Percentiles rank a stretch among this genome's conserved stretches.
These are phyloP conservation scores for Xylariaceae sp. DNA, from an alignment of 2,329 filamentous ascomycete species.

Conservation along the genomic window DNA sequence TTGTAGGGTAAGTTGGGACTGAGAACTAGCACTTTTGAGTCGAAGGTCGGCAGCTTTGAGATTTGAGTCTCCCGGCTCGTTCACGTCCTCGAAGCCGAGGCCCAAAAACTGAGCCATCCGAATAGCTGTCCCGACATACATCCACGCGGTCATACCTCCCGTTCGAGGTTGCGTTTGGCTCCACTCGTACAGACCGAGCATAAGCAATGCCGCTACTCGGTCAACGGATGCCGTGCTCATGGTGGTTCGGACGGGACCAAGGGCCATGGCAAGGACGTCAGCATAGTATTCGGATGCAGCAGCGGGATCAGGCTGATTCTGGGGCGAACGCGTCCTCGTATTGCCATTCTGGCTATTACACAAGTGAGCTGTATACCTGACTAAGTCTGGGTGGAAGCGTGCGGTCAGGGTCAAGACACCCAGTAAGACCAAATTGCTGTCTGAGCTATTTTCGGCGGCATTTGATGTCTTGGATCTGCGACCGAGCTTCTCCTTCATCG, in stretches of 20 bases:
- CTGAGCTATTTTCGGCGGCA: slow-evolving; percentile 36
- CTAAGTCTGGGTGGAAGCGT: slow-evolving; percentile 59
- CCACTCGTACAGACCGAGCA: slow-evolving; percentile 70
- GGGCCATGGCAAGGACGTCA: slow-evolving; percentile 48
- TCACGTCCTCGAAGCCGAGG: slow-evolving; percentile 50
- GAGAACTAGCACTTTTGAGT: slow-evolving; percentile 18
- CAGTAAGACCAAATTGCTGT: slow-evolving; percentile 55
- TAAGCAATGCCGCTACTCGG: slow-evolving; percentile 61
- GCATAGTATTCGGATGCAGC: slow-evolving; percentile 62
- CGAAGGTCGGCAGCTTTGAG: slow-evolving; percentile 19
- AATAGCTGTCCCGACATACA: slow-evolving; percentile 60
- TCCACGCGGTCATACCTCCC: slow-evolving; percentile 57
- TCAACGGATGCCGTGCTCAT: slow-evolving; percentile 54
- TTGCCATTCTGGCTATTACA: slow-evolving; percentile 32
- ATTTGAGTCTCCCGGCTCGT: slow-evolving; percentile 27
- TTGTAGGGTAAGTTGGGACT: slow-evolving; percentile 42
- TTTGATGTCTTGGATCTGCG: slow-evolving; percentile 37
- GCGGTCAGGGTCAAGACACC: slow-evolving; percentile 65
- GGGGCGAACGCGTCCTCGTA: slow-evolving; percentile 33
- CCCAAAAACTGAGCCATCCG: slow-evolving; percentile 58
- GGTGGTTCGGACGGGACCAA: slow-evolving; percentile 42
- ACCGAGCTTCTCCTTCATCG: slow-evolving; percentile 51
- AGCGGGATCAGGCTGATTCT: slow-evolving; percentile 43
- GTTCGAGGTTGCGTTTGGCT: slow-evolving; percentile 49
- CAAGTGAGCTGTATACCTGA: slow-evolving; percentile 46